Conservation (phyloP, 2,329 filamentous ascomycete genomes). For the Trichoderma brevicompactum region DNA sequence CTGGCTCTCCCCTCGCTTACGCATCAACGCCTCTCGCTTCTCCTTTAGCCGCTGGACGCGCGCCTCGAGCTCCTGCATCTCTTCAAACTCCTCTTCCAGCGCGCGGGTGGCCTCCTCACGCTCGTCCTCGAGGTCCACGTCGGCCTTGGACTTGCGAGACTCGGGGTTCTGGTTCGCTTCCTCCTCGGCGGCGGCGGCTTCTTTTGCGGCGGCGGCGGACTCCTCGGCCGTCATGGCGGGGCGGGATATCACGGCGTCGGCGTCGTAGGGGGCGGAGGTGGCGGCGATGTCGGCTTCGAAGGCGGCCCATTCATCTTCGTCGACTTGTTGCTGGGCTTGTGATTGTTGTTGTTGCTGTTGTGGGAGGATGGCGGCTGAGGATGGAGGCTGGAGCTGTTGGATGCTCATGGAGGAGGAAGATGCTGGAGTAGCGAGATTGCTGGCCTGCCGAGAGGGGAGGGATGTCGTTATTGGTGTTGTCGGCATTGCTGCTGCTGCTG, state of each 20-base stretch:
- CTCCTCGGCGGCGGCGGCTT: slow-evolving; percentile 50
- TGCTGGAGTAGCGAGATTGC: slow-evolving; percentile 30
- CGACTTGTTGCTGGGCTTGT: slow-evolving; percentile 43
- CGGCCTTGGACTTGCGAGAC: slow-evolving; percentile 56
- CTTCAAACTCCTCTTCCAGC: slow-evolving; percentile 77
- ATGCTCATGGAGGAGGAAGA: slow-evolving; percentile 23
- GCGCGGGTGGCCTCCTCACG: slow-evolving; percentile 75
- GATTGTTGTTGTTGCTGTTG: slow-evolving; percentile 29
- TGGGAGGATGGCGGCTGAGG: slow-evolving; percentile 5
- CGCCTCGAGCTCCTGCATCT: slow-evolving; percentile 79
- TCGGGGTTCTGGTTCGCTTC: slow-evolving; percentile 44
- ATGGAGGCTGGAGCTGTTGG: not conserved
- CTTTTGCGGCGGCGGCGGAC: slow-evolving; percentile 58
- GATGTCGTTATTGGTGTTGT: slow-evolving; percentile 33
- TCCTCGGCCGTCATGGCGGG: slow-evolving; percentile 69
- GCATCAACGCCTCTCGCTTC: slow-evolving; percentile 66
- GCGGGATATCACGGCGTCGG: slow-evolving; percentile 67
- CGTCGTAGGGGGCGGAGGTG: slow-evolving; percentile 43
- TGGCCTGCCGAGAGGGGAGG: slow-evolving; percentile 40
- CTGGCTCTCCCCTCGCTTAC: slow-evolving; percentile 42
- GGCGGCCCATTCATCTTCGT: slow-evolving; percentile 84
- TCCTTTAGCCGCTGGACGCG: slow-evolving; percentile 71
- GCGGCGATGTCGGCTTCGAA: slow-evolving; percentile 81
- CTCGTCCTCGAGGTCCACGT: slow-evolving; percentile 65
- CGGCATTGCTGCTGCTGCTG: not conserved